Evolutionary conservation across 169 alveolate species (phyloP), one percentile per base, ranked within the genome.

Genomic region (Cryptosporidium canis): DNA sequence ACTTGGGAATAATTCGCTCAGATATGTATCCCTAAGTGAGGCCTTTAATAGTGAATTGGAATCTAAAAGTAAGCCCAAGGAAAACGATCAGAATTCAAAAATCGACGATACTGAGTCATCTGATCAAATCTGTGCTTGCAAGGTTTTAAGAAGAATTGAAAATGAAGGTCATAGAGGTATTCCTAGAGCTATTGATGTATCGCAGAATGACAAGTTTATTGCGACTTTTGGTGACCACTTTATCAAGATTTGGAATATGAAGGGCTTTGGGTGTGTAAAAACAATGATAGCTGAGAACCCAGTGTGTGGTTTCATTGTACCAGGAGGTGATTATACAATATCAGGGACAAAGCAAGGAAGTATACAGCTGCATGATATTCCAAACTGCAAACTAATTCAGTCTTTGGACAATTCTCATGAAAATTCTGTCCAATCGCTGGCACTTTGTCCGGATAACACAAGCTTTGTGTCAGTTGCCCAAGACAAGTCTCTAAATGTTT

Each of bases 401-500:
- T 84, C 90, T 66, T 51, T 70, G 12, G 68, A 87, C 45, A 91
- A 91, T 55, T 87, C 90, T 0, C 94, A 91, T 55, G 92, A 92
- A 39, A 83, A 61, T 67, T 83, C 90, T 29, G 66, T 91, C 55
- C 83, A 90, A 55, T 83, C 68, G 41, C n/a, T 91, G 37, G 91
- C 83, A 14, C 48, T 82, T 18, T 61, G 66, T 21, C 63, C 90
- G 11, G 85, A 66, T 53, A 35, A 83, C 18, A 66, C 72, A 43
- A 85, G 91, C 11, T 92, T 92, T 83, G 90, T 90, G 33, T 93
- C 96, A 3, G 93, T 90, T 3, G 94, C 93, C 12, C 91, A 85
- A 35, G 96, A 93, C 82, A 92, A 91, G 55, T 66, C 65, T 44
- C 51, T 93, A 58, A 92, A 92, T 83, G 18, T 92, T 35, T 93